Evolutionary conservation across 129 eudicot species (phyloP).

Genomic region (Saposhnikovia divaricata): DNA sequence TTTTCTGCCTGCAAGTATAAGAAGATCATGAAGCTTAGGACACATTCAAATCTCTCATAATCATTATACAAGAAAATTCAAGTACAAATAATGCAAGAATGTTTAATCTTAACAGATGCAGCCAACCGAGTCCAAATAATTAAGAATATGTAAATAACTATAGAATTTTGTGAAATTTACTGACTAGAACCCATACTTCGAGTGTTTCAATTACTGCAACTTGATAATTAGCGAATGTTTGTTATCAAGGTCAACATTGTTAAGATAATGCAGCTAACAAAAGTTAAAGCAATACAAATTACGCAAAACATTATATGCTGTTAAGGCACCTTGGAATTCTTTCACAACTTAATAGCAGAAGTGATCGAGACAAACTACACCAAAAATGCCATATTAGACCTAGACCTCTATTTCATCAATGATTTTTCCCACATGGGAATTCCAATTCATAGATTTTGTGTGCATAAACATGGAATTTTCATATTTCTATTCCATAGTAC

Average conservation of each 20-base stretch:
- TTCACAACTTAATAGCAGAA: background rate
- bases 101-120: background rate
- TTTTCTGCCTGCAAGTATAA: constrained; percentile 62
- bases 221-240: background rate
- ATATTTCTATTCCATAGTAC: too few species aligned
- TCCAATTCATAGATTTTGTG: too few species aligned
- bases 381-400: too few species aligned
- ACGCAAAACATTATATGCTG: background rate
- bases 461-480: too few species aligned
- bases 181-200: background rate
- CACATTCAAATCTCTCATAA: background rate
- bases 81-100: background rate
- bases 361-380: too few species aligned
- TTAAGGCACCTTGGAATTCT: background rate
- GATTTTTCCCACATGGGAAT: too few species aligned
- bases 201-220: background rate
- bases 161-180: background rate
- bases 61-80: background rate
- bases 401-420: too few species aligned
- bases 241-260: background rate
- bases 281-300: background rate
- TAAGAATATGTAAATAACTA: background rate
- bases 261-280: background rate
- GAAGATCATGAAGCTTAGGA: background rate
- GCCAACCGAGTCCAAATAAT: background rate